phyloP scores from a whole-genome alignment of 306 rosid genomes.

The Quercus suber region DNA sequence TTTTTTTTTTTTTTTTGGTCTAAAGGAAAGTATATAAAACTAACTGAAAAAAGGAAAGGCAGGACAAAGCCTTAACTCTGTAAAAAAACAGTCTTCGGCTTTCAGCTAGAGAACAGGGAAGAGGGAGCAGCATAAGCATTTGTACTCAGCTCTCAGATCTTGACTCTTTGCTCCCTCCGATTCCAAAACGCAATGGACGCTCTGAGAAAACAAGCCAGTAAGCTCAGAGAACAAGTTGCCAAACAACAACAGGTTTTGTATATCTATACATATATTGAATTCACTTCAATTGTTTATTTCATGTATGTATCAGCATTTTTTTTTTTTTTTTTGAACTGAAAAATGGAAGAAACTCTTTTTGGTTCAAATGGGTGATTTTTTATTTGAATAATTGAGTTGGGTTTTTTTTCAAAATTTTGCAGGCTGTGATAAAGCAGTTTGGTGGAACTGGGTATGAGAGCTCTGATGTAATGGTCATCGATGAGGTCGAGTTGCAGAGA shows the following conservation, averaged over 20 bases:
- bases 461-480: slow-evolving; percentile 86
- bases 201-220: slow-evolving; percentile 81
- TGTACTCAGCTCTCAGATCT: no score
- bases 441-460: slow-evolving; percentile 81
- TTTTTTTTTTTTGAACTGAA: background rate
- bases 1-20: no score
- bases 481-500: slow-evolving; percentile 92
- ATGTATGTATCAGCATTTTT: background rate
- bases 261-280: background rate
- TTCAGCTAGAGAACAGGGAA: no score
- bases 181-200: slow-evolving; percentile 59
- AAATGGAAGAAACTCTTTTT: background rate
- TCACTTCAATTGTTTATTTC: background rate
- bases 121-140: no score
- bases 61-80: no score
- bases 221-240: slow-evolving; percentile 87
- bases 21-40: no score
- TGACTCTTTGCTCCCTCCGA: no score
- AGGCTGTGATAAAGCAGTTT: slow-evolving; percentile 95
- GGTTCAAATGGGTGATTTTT: background rate
- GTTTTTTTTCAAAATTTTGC: slow-evolving; percentile 14
- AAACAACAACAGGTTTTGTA: slow-evolving; percentile 76
- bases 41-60: no score
- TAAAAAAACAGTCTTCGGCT: no score
- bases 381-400: background rate